Evolutionary conservation across 75 land plant species (phyloP).

Genomic region (Adiantum capillusveneris): DNA sequence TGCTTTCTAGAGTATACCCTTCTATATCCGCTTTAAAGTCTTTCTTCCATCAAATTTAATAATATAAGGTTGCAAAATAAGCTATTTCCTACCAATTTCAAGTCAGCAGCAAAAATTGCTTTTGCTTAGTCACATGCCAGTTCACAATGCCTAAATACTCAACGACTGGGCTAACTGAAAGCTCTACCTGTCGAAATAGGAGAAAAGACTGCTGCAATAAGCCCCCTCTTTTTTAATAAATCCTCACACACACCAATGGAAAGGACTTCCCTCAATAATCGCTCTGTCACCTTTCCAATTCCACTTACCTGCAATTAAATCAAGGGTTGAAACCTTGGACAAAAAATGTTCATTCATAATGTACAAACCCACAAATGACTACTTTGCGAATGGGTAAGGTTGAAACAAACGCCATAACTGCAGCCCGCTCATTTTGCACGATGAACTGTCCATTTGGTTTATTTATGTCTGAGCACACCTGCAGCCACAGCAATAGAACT

Average conservation of each 20-base stretch:
- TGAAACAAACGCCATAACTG: slow-evolving; percentile 72
- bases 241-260: slow-evolving; percentile 65
- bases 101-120: no score
- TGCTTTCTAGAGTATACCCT: no score
- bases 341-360: no score
- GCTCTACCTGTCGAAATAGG: slow-evolving; percentile 49
- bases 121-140: no score
- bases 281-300: slow-evolving; percentile 86
- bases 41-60: no score
- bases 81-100: no score
- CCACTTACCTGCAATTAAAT: slow-evolving; percentile 60
- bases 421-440: slow-evolving; percentile 54
- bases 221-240: slow-evolving; percentile 50
- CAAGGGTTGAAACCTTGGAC: neutral
- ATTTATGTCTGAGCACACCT: slow-evolving; percentile 95
- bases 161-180: neutral
- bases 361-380: no score
- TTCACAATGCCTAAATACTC: no score
- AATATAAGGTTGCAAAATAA: no score
- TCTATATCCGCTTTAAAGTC: no score
- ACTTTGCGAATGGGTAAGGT: slow-evolving; percentile 84
- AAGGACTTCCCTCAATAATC: slow-evolving; percentile 55
- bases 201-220: slow-evolving; percentile 70
- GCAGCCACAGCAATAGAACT: neutral
- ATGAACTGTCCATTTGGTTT: slow-evolving; percentile 94